A percentile compares a stretch with the other conserved stretches of the same genome.
Evolutionary conservation across 345 rosid species (phyloP).

Genomic region (Moricandia arvensis): DNA sequence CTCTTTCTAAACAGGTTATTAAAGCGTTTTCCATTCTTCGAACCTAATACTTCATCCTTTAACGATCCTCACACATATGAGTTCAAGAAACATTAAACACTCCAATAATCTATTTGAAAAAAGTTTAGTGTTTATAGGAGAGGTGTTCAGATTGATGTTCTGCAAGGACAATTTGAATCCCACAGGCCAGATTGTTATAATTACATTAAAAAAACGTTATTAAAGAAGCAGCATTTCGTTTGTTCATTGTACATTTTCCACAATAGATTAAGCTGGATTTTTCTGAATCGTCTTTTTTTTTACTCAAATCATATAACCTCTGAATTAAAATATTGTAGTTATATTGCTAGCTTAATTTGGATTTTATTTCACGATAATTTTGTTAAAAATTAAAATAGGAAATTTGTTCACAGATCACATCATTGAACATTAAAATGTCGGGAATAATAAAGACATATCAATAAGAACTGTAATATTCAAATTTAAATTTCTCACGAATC

Average conservation of each 20-base stretch:
- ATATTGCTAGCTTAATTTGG: neutral
- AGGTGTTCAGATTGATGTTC: too few species aligned
- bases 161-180: too few species aligned
- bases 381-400: neutral
- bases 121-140: too few species aligned
- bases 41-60: too few species aligned
- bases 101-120: too few species aligned
- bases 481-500: conserved; percentile 11
- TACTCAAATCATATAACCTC: neutral
- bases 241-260: neutral
- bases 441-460: neutral
- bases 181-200: too few species aligned
- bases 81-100: too few species aligned
- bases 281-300: too few species aligned
- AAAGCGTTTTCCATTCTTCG: too few species aligned
- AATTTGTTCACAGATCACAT: conserved; percentile 15
- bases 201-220: too few species aligned
- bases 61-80: too few species aligned
- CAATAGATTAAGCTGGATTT: neutral
- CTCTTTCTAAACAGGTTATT: too few species aligned
- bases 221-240: neutral
- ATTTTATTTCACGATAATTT: neutral
- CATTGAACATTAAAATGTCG: neutral
- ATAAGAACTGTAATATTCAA: neutral
- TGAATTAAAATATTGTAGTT: neutral